Evolutionary conservation across 2,329 filamentous ascomycete genomes (phyloP).

Genomic region (Botryotinia convoluta): DNA sequence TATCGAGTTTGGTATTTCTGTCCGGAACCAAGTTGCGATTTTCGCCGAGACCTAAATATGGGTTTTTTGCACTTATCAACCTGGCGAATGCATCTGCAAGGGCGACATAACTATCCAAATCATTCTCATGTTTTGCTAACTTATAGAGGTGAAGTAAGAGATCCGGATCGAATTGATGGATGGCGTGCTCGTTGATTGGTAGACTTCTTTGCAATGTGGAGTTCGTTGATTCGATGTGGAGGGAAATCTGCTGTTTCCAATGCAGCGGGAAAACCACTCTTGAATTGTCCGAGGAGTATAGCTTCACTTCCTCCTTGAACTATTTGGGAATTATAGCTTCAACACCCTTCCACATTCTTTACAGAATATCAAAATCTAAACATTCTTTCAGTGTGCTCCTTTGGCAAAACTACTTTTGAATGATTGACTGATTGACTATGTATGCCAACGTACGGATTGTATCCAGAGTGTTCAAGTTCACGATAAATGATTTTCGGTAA

Average conservation of each 20-base stretch:
- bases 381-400: not conserved
- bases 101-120: rapidly evolving
- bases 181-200: not conserved
- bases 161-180: rapidly evolving
- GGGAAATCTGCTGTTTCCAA: rapidly evolving
- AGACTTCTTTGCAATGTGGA: not conserved
- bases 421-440: not conserved
- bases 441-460: rapidly evolving
- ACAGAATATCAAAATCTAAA: not conserved
- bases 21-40: not conserved
- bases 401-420: not conserved
- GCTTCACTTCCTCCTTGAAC: too few relatives aligned
- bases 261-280: not conserved
- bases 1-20: not conserved
- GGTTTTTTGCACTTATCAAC: rapidly evolving
- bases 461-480: not conserved
- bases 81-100: not conserved
- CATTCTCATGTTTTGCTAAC: rapidly evolving
- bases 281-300: not conserved
- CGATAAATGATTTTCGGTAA: rapidly evolving
- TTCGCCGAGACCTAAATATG: rapidly evolving
- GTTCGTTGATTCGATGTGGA: not conserved
- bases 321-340: not conserved
- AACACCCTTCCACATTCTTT: not conserved
- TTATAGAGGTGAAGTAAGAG: not conserved